Conservation (phyloP, 495 filamentous ascomycete species). For the Chaetomium cochliodes region DNA sequence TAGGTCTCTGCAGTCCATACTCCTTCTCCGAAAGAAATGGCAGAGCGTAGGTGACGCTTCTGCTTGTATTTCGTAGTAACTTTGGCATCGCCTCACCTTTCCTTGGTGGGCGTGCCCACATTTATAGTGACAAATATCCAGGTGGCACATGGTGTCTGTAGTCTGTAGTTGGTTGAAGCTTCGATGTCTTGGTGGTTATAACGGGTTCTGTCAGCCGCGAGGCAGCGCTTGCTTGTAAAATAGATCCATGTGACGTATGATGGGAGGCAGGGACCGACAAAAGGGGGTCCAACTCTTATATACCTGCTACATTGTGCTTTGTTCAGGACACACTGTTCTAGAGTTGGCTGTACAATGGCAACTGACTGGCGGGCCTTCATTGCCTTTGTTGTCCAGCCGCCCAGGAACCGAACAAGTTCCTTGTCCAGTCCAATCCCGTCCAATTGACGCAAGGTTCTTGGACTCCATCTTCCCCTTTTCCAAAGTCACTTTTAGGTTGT, state of each 20-base stretch:
- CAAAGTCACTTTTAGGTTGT: no score
- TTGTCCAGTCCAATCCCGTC: not conserved
- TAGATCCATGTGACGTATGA: not conserved
- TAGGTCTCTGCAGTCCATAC: not conserved
- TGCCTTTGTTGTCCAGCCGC: slow-evolving; percentile 1
- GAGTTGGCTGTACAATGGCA: not conserved
- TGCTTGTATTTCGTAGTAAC: not conserved
- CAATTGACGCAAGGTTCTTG: no score
- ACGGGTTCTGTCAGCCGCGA: not conserved
- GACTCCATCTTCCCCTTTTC: no score
- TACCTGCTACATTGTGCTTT: not conserved
- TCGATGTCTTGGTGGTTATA: not conserved
- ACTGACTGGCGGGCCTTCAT: not conserved
- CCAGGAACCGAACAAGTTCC: not conserved
- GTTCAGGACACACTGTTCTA: not conserved
- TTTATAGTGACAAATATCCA: not conserved
- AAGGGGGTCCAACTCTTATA: not conserved
- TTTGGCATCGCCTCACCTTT: not conserved
- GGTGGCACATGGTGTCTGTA: not conserved
- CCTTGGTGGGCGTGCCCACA: not conserved
- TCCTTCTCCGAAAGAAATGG: not conserved
- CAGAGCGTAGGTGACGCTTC: not conserved
- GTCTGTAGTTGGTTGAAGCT: not conserved
- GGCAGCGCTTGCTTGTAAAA: not conserved
- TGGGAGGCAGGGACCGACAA: not conserved